Base-by-base conservation (phyloP, 2,329 filamentous ascomycete species). In the Penicillium paneum region DNA sequence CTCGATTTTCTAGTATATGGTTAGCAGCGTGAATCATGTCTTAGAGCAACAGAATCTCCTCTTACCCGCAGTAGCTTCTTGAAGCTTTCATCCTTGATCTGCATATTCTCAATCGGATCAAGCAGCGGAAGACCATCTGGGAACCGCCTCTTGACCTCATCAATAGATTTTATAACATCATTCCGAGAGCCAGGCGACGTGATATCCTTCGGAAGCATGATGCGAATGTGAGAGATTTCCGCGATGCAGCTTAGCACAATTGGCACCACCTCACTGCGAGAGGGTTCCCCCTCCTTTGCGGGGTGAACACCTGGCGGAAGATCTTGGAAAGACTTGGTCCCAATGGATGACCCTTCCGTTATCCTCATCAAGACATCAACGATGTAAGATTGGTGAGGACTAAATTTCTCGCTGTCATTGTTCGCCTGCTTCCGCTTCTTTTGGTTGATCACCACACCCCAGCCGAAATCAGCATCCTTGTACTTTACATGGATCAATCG, bases 31-130 rank as follows among this genome's bases (percentile, higher is more conserved):
- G 45, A 32, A 32, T 26, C 17, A 41, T 28, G 19, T 10, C 2
- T 12, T n/a, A 12, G 15, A 43, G 42, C 2, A 34, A 29, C 7
- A 28, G 3, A n/a, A 46, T 35, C 5, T 13, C 6, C 15, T 67
- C 79, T 65, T 76, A 83, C 81, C 65, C 84, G 76, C 12, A 97
- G 82, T 4, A 97, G 83, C 71, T 91, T 91, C 79, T 95, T 97
- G 78, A 99, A 97, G 0, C 85, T 86, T 1, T 96, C 91, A 66
- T 97, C 94, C 4, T 81, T 87, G 66, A 99, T 97, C 28, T 85
- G 83, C 94, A 99, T 97, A 68, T 97, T 92, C 72, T 97, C 92
- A 36, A 99, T 87, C 0, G 94, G 94, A 67, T 99, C 94, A 17
- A 99, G 77, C 7, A 92, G 81, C 3, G 94, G 88, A 53, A 99